Percentiles rank a stretch among this genome's conserved stretches.
Conservation (phyloP, 2,329 filamentous ascomycete genomes). For the Talaromyces amestolkiae region DNA sequence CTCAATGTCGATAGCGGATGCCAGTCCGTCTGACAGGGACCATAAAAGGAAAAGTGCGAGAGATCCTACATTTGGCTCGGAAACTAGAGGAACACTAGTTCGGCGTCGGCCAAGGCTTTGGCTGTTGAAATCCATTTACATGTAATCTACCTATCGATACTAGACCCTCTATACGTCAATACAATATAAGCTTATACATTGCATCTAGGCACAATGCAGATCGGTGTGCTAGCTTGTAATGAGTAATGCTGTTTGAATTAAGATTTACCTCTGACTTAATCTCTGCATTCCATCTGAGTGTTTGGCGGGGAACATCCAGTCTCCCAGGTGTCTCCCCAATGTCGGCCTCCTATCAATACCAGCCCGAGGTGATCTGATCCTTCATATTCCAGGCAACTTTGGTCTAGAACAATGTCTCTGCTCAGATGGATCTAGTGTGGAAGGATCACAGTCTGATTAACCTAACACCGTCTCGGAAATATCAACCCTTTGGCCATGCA, state of each 20-base stretch:
- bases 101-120: neutral
- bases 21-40: neutral
- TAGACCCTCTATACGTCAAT: neutral
- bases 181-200: neutral
- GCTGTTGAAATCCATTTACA: neutral
- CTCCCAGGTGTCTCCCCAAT: neutral
- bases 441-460: neutral
- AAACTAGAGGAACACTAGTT: neutral
- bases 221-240: neutral
- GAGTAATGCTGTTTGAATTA: too few relatives aligned
- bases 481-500: neutral
- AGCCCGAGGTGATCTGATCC: too few relatives aligned
- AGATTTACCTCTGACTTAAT: too few relatives aligned
- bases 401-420: too few relatives aligned
- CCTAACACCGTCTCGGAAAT: neutral
- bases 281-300: too few relatives aligned
- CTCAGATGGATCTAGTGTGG: neutral
- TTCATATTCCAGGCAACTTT: too few relatives aligned
- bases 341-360: too few relatives aligned
- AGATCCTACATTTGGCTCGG: neutral
- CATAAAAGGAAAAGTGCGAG: neutral
- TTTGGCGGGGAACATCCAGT: neutral
- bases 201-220: neutral
- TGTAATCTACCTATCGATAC: neutral
- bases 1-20: neutral